A percentile compares a stretch with the other conserved stretches of the same genome.
Conservation (phyloP, 257 asterid species). For the Ajuga chamaepitys region DNA sequence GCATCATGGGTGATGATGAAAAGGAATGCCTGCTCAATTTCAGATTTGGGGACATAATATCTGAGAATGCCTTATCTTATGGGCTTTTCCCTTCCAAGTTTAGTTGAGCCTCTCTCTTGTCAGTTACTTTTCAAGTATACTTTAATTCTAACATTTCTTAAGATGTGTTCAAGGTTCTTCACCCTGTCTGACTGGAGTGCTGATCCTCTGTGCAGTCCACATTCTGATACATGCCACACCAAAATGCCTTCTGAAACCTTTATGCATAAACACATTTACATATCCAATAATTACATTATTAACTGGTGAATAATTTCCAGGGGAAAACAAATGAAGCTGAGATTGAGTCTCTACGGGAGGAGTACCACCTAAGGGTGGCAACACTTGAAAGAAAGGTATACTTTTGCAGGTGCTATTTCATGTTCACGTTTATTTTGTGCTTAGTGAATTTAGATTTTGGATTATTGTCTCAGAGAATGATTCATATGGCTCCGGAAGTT, state of each 20-base stretch:
- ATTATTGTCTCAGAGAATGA: not conserved
- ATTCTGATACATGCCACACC: not conserved
- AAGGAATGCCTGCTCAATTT: not conserved
- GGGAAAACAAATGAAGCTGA: constrained; percentile 80
- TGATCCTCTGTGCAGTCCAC: not conserved
- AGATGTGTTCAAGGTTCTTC: not conserved
- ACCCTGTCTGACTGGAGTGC: not conserved
- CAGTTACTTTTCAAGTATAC: not conserved
- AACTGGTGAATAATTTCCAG: constrained; percentile 39
- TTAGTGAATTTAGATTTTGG: not conserved
- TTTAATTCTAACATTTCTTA: not conserved
- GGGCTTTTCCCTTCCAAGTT: not conserved
- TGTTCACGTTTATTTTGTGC: constrained; percentile 9
- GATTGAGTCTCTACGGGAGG: constrained; percentile 86
- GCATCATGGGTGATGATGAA: not conserved
- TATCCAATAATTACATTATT: constrained; percentile 1
- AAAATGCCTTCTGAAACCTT: not conserved
- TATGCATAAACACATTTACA: not conserved
- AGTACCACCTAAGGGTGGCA: constrained; percentile 85
- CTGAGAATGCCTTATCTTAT: not conserved
- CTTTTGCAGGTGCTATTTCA: constrained; percentile 22
- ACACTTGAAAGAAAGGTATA: constrained; percentile 93
- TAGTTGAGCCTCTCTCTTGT: not conserved
- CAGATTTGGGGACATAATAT: not conserved
- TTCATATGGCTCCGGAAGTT: constrained; percentile 3